Evolutionary conservation across 2,329 filamentous ascomycete species (phyloP).

Genomic region (Coniella vitis): DNA sequence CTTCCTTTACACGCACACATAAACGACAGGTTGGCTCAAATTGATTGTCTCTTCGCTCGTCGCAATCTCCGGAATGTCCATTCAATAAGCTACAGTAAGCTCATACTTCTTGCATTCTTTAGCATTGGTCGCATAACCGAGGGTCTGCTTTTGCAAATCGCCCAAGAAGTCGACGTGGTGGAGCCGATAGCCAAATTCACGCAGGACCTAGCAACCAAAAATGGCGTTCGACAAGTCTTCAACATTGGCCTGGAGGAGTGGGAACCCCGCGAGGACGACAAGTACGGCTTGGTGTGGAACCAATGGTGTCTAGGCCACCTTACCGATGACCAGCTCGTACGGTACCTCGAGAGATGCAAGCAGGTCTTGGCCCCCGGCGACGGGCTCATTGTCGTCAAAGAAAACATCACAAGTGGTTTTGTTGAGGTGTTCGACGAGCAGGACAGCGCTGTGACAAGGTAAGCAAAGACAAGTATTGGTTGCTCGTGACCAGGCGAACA

Average conservation of each 20-base stretch:
- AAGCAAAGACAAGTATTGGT: no score
- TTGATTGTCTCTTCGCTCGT: no score
- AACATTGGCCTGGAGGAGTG: constrained; percentile 71
- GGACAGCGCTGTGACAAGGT: constrained; percentile 73
- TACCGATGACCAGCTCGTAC: constrained; percentile 64
- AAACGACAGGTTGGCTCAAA: no score
- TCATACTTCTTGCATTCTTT: background rate
- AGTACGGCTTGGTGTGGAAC: constrained; percentile 79
- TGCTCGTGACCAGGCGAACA: no score
- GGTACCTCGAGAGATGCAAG: constrained; percentile 58
- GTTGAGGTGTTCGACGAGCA: constrained; percentile 66
- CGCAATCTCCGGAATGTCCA: background rate
- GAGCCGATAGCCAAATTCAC: constrained; percentile 84
- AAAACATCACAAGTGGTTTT: constrained; percentile 59
- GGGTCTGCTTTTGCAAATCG: constrained; percentile 64
- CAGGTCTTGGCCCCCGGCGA: constrained; percentile 28
- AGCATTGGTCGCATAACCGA: constrained; percentile 80
- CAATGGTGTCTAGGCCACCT: constrained; percentile 89
- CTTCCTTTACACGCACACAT: background rate
- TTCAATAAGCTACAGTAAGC: background rate
- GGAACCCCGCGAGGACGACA: constrained; percentile 36
- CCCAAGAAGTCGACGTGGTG: constrained; percentile 70
- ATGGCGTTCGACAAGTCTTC: constrained; percentile 57
- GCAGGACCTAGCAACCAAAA: constrained; percentile 45
- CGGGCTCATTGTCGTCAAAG: constrained; percentile 67